Percentiles rank a stretch among this genome's conserved stretches.
phyloP scores from a whole-genome alignment of 805 yeast genomes.

The Wickerhamiella domercqiae region DNA sequence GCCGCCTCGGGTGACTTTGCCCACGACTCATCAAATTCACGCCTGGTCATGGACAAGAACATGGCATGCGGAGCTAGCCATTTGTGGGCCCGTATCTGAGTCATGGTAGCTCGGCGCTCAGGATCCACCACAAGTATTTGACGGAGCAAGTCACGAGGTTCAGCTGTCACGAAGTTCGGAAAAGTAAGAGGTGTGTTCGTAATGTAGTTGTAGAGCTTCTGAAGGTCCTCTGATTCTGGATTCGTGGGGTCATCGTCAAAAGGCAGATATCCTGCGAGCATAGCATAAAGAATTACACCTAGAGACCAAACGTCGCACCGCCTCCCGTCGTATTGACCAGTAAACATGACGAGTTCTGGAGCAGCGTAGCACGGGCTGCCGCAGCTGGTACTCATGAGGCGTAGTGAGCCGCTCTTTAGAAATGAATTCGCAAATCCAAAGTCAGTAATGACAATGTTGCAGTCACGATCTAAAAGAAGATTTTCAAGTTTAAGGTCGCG shows the following conservation, averaged over 20 bases:
- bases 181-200: constrained; percentile 84
- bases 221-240: constrained; percentile 91
- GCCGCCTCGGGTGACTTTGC: not conserved
- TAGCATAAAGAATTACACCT: constrained; percentile 89
- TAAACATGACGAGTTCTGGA: constrained; percentile 84
- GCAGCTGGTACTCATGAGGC: constrained; percentile 84
- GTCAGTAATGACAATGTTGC: constrained; percentile 74
- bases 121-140: constrained; percentile 77
- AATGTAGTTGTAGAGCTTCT: constrained; percentile 78
- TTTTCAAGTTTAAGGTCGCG: constrained; percentile 66
- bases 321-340: constrained; percentile 74
- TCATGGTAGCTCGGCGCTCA: constrained; percentile 48
- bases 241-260: constrained; percentile 95
- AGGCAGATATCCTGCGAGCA: constrained; percentile 93
- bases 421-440: constrained; percentile 92
- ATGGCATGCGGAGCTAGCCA: constrained; percentile 81
- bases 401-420: constrained; percentile 25
- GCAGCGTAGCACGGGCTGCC: constrained; percentile 99
- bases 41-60: constrained; percentile 69
- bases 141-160: constrained; percentile 80
- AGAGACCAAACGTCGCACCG: constrained; percentile 96
- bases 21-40: constrained; percentile 63
- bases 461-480: constrained; percentile 65
- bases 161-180: constrained; percentile 82
- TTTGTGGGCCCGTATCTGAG: constrained; percentile 61